Evolutionary conservation across 1,284 basidiomycete genomes (phyloP), one percentile per base, ranked within the genome.

Genomic region (Ustilago xerochloae): DNA sequence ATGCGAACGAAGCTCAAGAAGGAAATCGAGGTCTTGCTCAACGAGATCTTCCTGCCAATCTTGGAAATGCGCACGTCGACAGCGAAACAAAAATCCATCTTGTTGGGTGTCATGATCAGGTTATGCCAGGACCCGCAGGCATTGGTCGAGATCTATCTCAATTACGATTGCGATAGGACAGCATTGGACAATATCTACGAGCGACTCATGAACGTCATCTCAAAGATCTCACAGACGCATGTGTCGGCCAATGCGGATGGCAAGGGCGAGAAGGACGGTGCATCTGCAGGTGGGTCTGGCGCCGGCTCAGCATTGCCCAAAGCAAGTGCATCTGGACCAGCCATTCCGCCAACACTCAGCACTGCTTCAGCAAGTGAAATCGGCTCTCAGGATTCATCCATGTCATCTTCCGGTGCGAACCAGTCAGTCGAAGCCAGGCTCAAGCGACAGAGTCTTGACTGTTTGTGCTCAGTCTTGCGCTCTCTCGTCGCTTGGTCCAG

Each of bases 1-100:
- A 91, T 99, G 90, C 89, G 97, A 30, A 94, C 93, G 29, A 97
- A 94, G 86, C 89, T 99, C 70, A 99, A 99, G 93, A 98, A 98
- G 92, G 97, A 99, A 86, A 98, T 99, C 71, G 97, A 98, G 85
- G 95, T 99, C 36, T 88, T 99, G 32, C 86, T 99, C 58, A 97
- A 97, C 83, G 97, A 99, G 84, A 99, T 99, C 79, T 99, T 99
- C 87, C 90, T 99, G 63, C 97, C 97, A 2, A 97, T 99, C 54
- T 87, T 99, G 52, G 97, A 99, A 86, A 98, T 99, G 95, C 91
- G 92, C 80, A 97, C 92, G 20, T 93, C 96, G 10, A 97, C 95
- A 0, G 87, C 97, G 55, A 93, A 93, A 81, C 97, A 84, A 63
- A 84, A 84, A 61, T 77, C 76, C 22, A 81, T 82, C 50, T 61